A percentile compares a stretch with the other conserved stretches of the same genome.
Evolutionary conservation across 768 basidiomycete species (phyloP).

Genomic region (Amanita inopinata): DNA sequence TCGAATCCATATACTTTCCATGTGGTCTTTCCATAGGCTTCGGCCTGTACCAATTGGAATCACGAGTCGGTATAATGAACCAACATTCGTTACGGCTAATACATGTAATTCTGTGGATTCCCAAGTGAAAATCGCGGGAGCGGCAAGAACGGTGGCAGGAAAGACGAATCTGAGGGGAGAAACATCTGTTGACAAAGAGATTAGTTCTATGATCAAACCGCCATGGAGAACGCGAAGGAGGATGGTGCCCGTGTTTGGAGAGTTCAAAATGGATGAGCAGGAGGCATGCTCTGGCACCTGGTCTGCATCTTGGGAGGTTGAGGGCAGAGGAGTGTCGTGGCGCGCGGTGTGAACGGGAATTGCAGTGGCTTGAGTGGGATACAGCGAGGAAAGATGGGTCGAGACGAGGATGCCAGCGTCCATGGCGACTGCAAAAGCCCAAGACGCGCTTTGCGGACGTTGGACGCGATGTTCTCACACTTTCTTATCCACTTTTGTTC

Average conservation of each 20-base stretch:
- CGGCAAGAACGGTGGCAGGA: constrained; percentile 54
- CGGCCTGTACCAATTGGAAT: constrained; percentile 46
- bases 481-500: not conserved
- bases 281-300: constrained; percentile 67
- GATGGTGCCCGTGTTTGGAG: constrained; percentile 51
- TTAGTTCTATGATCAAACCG: constrained; percentile 64
- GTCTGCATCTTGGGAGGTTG: constrained; percentile 30
- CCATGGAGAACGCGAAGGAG: constrained; percentile 68
- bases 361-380: constrained; percentile 39
- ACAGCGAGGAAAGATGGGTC: constrained; percentile 57
- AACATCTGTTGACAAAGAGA: constrained; percentile 58
- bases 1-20: constrained; percentile 45
- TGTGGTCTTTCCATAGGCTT: constrained; percentile 49
- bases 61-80: constrained; percentile 65
- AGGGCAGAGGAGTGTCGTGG: constrained; percentile 39
- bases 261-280: constrained; percentile 47
- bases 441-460: too few relatives aligned
- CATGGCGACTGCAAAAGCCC: constrained; percentile 4
- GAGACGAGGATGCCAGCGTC: constrained; percentile 32
- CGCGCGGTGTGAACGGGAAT: constrained; percentile 51
- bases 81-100: constrained; percentile 54
- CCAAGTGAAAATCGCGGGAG: constrained; percentile 56
- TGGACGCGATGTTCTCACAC: not conserved
- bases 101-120: constrained; percentile 52
- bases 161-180: constrained; percentile 71